Evolutionary conservation across 2,329 filamentous ascomycete genomes (phyloP).

Genomic region (Botrytis medusae): DNA sequence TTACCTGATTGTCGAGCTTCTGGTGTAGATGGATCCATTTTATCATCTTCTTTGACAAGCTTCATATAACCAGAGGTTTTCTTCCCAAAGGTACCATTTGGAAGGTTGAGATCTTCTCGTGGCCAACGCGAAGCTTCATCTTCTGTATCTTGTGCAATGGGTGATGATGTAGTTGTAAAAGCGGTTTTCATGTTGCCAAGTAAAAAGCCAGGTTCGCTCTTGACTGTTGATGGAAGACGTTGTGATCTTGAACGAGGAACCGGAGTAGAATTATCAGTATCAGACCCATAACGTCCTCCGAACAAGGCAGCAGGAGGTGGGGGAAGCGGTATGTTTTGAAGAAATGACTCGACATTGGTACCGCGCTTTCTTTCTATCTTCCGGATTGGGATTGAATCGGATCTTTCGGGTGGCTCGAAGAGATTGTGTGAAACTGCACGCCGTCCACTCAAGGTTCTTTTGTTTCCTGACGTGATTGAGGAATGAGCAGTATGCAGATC

Average conservation of each 20-base stretch:
- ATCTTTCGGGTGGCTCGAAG: conserved; percentile 22
- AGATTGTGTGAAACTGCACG: conserved; percentile 18
- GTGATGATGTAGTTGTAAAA: conserved; percentile 15
- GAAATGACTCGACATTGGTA: conserved; percentile 19
- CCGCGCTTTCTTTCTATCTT: conserved; percentile 21
- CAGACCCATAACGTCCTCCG: conserved; percentile 8
- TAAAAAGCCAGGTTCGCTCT: conserved; percentile 4
- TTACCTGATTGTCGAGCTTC: neutral
- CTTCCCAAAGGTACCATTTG: conserved; percentile 8
- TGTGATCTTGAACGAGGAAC: conserved; percentile 16
- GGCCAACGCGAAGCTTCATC: conserved; percentile 17
- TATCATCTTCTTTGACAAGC: neutral
- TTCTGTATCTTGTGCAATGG: conserved; percentile 14
- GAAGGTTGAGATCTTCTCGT: neutral
- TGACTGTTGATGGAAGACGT: neutral
- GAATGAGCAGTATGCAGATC: conserved; percentile 36
- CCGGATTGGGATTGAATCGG: conserved; percentile 31
- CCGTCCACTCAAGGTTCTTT: conserved; percentile 24
- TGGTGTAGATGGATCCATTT: conserved; percentile 9
- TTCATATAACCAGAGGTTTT: neutral
- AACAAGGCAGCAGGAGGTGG: conserved; percentile 25
- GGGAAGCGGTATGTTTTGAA: conserved; percentile 23
- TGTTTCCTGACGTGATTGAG: conserved; percentile 35
- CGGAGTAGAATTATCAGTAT: conserved; percentile 12
- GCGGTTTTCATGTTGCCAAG: conserved; percentile 21